phyloP scores from a whole-genome alignment of 2,329 filamentous ascomycete genomes.

The Ophiostoma ips region DNA sequence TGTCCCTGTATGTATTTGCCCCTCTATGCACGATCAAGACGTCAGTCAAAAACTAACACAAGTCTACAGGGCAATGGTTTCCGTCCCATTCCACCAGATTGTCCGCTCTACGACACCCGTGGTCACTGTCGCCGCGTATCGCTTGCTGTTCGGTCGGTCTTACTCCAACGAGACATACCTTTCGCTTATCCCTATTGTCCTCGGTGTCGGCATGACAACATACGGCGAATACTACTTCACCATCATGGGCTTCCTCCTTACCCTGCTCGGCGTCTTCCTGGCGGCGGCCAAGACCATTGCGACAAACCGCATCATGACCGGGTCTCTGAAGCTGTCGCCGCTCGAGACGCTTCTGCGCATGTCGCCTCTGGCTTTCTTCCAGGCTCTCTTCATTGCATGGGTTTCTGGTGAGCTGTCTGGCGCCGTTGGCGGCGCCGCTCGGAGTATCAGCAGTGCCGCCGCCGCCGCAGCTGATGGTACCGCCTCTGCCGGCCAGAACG shows the following conservation, averaged over 20 bases:
- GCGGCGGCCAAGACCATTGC: slow-evolving; percentile 46
- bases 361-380: slow-evolving; percentile 44
- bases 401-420: slow-evolving; percentile 36
- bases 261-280: slow-evolving; percentile 37
- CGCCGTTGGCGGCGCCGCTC: slow-evolving; percentile 11
- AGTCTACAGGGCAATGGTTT: slow-evolving; percentile 18
- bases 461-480: background rate
- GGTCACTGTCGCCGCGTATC: slow-evolving; percentile 47
- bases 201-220: slow-evolving; percentile 45
- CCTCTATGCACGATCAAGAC: background rate
- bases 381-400: slow-evolving; percentile 38
- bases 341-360: slow-evolving; percentile 49
- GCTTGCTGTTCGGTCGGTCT: slow-evolving; percentile 36
- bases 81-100: slow-evolving; percentile 50
- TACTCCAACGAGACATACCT: slow-evolving; percentile 44
- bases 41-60: background rate
- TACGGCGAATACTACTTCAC: slow-evolving; percentile 49
- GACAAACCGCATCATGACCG: slow-evolving; percentile 52
- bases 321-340: slow-evolving; percentile 40
- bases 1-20: slow-evolving; percentile 9
- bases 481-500: background rate
- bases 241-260: slow-evolving; percentile 40
- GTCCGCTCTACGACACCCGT: slow-evolving; percentile 46
- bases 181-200: slow-evolving; percentile 43
- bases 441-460: background rate